Conservation (phyloP, 768 basidiomycete species). For the Rhodosporidiobolus sp. region DNA sequence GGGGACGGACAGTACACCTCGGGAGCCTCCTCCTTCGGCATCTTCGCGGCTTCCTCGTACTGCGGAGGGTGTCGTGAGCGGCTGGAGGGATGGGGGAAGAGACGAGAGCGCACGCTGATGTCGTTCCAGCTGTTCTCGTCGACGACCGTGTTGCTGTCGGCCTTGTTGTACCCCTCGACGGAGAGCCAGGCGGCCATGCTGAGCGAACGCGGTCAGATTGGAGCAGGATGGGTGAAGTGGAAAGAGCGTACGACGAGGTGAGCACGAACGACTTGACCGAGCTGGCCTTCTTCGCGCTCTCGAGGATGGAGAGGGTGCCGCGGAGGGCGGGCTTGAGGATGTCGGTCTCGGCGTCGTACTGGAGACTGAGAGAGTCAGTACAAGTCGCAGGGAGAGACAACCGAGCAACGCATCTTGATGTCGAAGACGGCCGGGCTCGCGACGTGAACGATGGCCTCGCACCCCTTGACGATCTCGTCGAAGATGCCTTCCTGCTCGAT, state of each 20-base stretch:
- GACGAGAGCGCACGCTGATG: neutral
- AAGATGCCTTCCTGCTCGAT: neutral
- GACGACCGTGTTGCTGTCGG: neutral
- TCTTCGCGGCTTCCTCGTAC: slow-evolving; percentile 8
- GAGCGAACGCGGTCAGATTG: neutral
- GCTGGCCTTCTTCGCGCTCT: neutral
- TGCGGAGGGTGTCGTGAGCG: neutral
- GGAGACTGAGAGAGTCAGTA: neutral
- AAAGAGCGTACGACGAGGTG: neutral
- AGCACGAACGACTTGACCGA: neutral
- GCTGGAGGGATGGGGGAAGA: too few relatives aligned
- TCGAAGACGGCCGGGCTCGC: neutral
- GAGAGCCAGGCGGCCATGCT: neutral
- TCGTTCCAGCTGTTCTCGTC: neutral
- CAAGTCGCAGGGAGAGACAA: neutral
- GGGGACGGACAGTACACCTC: neutral
- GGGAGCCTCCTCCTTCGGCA: neutral
- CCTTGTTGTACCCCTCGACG: too few relatives aligned
- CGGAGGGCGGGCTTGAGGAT: slow-evolving; percentile 1
- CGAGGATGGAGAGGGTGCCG: slow-evolving; percentile 4
- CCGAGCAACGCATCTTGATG: neutral
- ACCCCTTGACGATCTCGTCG: neutral
- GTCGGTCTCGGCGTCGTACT: neutral
- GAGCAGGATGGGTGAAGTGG: neutral
- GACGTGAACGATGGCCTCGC: neutral